Evolutionary conservation across 2,329 filamentous ascomycete genomes (phyloP), one percentile per base, ranked within the genome.

Genomic region (Epichloe gansuensis): DNA sequence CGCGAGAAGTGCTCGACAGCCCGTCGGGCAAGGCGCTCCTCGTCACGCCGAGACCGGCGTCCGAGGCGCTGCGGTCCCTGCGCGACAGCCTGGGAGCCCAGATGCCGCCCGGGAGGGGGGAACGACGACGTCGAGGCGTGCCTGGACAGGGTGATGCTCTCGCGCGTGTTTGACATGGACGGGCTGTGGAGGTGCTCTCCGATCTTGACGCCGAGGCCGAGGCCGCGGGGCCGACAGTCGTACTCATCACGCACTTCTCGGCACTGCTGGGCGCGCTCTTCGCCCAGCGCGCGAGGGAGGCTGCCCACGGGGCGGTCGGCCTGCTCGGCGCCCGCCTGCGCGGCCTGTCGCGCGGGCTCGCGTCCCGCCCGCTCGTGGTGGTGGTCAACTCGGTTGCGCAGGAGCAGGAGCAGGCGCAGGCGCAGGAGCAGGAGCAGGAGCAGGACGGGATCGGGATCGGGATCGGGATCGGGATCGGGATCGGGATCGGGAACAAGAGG

Each of bases 151-250:
- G 73, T 82, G 4, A 71, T 74, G 35, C 69, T 83, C 31, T 76
- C 77, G 25, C 70, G 76, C 25, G 72, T 83, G 1, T 83, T 83
- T 57, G 78, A 82, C 54, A 58, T 80, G 11, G 72, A 81, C 46
- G 81, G 81, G 0, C 58, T 83, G 17, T 75, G 71, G 78, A 83
- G 61, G 78, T 78, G 1, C 58, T 83, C 37, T 64, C 61, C 2
- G 81, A 83, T 58, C 57, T 81, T 38, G 70, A 73, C 28, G 66
- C 1, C 11, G 48, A 23, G n/a, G 45, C 3, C 6, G 7, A 11
- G 5, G 4, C 17, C 17, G 17, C 17, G 17, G 17, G 17, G 17
- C 17, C 17, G 17, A 21, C 17, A 21, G 17, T 21, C 17, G 2
- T 21, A 21, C 66, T 82, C 51, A 65, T 82, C 51, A 79, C 78